phyloP scores from a whole-genome alignment of 139 green algal species.

The Chlamydomonas incerta region DNA sequence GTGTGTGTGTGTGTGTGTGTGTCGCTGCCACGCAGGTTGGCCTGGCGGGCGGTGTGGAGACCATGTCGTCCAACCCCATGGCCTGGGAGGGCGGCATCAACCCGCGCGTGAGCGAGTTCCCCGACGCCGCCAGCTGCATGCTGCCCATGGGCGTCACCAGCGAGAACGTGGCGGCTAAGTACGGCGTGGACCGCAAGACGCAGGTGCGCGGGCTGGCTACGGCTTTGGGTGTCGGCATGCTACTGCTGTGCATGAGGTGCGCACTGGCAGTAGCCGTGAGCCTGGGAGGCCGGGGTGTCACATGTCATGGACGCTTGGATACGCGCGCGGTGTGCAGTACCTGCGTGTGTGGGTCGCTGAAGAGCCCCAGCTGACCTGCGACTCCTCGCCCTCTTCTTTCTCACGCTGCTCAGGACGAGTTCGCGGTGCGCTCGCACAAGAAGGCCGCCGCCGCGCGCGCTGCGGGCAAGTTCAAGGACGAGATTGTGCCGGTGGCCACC shows the following conservation, averaged over 20 bases:
- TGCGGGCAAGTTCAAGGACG: slow-evolving; percentile 89
- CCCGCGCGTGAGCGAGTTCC: slow-evolving; percentile 74
- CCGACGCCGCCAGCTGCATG: slow-evolving; percentile 89
- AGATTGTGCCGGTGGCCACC: slow-evolving; percentile 97
- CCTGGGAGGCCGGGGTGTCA: too few species aligned
- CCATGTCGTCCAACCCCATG: slow-evolving; percentile 97
- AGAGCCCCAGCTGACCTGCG: too few species aligned
- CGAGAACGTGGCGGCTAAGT: slow-evolving; percentile 97
- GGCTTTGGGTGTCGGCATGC: too few species aligned
- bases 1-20: too few species aligned
- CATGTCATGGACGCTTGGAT: too few species aligned
- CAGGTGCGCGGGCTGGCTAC: too few species aligned
- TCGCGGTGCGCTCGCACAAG: slow-evolving; percentile 83
- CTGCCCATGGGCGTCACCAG: slow-evolving; percentile 99
- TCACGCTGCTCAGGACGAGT: slow-evolving; percentile 91
- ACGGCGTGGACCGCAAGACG: slow-evolving; percentile 71
- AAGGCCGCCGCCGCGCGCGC: slow-evolving; percentile 86
- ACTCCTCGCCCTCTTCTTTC: neutral
- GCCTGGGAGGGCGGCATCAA: slow-evolving; percentile 96
- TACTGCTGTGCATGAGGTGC: too few species aligned
- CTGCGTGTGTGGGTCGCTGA: too few species aligned
- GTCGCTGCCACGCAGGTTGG: neutral
- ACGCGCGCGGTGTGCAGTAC: too few species aligned
- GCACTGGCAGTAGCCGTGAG: too few species aligned
- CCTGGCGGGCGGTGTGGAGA: slow-evolving; percentile 83